A percentile compares a stretch with the other conserved stretches of the same genome.
phyloP scores from a whole-genome alignment of 495 filamentous ascomycete species.

The Podospora pseudoanserina region DNA sequence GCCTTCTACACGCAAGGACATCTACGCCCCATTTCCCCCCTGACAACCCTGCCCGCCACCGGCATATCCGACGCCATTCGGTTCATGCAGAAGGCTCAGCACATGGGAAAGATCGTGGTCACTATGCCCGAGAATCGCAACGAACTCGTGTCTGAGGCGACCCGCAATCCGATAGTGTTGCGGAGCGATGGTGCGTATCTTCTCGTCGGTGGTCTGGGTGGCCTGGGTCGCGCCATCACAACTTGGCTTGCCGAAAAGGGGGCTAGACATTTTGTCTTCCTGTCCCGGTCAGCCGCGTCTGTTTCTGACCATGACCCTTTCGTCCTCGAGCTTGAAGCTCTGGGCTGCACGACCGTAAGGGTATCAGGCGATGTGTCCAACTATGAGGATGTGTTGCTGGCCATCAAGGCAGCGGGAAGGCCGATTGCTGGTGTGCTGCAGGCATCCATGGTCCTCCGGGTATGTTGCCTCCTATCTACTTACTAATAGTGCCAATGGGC shows the following conservation, averaged over 20 bases:
- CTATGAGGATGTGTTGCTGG: slow-evolving; percentile 9
- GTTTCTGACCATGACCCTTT: slow-evolving; percentile 9
- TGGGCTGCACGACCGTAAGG: slow-evolving; percentile 9
- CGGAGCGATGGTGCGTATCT: slow-evolving; percentile 46
- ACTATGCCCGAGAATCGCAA: slow-evolving; percentile 15
- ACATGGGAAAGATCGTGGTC: slow-evolving; percentile 49
- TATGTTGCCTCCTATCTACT: not conserved
- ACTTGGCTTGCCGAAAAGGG: slow-evolving; percentile 53
- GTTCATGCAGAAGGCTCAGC: slow-evolving; percentile 35
- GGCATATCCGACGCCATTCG: slow-evolving; percentile 9
- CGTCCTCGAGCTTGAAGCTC: slow-evolving; percentile 11
- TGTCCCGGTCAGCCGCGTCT: slow-evolving; percentile 9
- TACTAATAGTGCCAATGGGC: not conserved
- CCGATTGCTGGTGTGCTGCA: slow-evolving; percentile 53
- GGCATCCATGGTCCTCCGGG: slow-evolving; percentile 46
- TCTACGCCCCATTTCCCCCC: not conserved
- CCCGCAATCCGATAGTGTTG: not conserved
- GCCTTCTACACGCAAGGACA: not conserved
- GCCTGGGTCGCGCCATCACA: slow-evolving; percentile 53
- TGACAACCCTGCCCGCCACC: too few relatives aligned
- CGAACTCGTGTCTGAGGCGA: slow-evolving; percentile 21
- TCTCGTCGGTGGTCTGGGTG: slow-evolving; percentile 54
- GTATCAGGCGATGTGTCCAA: slow-evolving; percentile 14
- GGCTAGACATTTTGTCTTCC: slow-evolving; percentile 31
- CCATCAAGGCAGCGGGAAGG: not conserved